Evolutionary conservation across 768 basidiomycete species (phyloP).

Genomic region (Suillus bovinus): DNA sequence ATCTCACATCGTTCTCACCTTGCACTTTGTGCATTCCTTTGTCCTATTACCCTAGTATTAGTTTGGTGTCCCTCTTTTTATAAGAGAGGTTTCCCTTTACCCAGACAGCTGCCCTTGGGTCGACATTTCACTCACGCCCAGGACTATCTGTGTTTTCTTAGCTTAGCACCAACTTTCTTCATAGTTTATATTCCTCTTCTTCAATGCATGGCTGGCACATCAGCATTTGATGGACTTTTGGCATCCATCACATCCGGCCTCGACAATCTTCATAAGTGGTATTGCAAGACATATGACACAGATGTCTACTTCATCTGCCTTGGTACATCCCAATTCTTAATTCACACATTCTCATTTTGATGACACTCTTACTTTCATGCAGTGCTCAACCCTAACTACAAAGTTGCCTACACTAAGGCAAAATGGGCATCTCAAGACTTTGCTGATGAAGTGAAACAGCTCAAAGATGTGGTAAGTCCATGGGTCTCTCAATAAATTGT

Average conservation of each 20-base stretch:
- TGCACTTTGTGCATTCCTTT: too few species aligned
- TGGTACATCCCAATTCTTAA: not conserved
- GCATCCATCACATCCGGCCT: conserved; percentile 12
- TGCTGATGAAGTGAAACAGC: not conserved
- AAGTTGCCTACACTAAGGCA: conserved; percentile 3
- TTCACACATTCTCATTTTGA: conserved; percentile 3
- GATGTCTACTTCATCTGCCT: conserved; percentile 5
- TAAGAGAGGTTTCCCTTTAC: too few species aligned
- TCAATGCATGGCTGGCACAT: too few species aligned
- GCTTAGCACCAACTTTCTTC: too few species aligned
- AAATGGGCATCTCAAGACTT: not conserved
- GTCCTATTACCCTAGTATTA: too few species aligned
- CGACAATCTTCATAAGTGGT: conserved; percentile 15
- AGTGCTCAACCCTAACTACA: conserved; percentile 7
- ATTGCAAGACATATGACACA: conserved; percentile 9
- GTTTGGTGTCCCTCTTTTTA: too few species aligned
- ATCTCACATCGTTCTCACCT: too few species aligned
- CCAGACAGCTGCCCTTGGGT: too few species aligned
- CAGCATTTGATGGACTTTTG: too few species aligned
- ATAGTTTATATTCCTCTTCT: too few species aligned
- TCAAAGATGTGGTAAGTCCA: not conserved
- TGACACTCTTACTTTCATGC: not conserved
- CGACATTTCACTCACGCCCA: too few species aligned
- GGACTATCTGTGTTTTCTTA: too few species aligned
- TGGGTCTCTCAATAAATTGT: not conserved